Base-by-base conservation (phyloP, 345 rosid species). In the Camelina laxa region DNA sequence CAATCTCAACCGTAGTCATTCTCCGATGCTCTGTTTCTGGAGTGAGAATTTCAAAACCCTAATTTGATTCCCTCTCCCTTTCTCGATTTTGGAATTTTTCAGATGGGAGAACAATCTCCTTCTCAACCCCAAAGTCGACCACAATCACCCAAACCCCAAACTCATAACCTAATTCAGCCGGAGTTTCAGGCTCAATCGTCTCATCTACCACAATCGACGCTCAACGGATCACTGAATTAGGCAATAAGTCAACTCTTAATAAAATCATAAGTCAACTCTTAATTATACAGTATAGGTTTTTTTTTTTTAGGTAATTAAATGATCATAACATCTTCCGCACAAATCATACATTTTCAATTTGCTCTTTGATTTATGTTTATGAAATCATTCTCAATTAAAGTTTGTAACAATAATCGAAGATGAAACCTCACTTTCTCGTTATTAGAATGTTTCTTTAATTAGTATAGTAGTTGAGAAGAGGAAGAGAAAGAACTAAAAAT, bases 81-180 rank as follows among this genome's bases (percentile, higher is more conserved):
- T 17, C 51, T 48, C 2, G 55, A 36, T 75, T 11, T n/a, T 15
- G 79, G 70, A 80, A 33, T 1, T 67, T 27, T 36, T 7, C 78
- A 72, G 74, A 92, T 89, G 98, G 91, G 92, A 69, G 97, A 90
- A 65, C 91, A 79, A 82, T 70, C 82, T 57, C 85, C 81, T 14
- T 41, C 78, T 45, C 88, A 84, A 14, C 22, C 79, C 11, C 84
- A 79, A 24, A 62, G 56, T 4, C 79, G 51, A 57, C 75, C 85
- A 44, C 82, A 74, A 60, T 68, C 82, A 15, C 80, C 35, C 75
- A 60, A 53, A 41, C 76, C 38, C 79, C 72, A 72, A 30, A 31
- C 83, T 15, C 80, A 65, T 3, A 72, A 78, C 19, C 82, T 64
- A 44, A 75, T 73, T 22, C 79, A 30, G 14, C 83, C 62, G 69